Percentiles rank a stretch among this genome's conserved stretches.
phyloP scores from a whole-genome alignment of 164 flowering plant species.

The Aristolochia fimbriata region DNA sequence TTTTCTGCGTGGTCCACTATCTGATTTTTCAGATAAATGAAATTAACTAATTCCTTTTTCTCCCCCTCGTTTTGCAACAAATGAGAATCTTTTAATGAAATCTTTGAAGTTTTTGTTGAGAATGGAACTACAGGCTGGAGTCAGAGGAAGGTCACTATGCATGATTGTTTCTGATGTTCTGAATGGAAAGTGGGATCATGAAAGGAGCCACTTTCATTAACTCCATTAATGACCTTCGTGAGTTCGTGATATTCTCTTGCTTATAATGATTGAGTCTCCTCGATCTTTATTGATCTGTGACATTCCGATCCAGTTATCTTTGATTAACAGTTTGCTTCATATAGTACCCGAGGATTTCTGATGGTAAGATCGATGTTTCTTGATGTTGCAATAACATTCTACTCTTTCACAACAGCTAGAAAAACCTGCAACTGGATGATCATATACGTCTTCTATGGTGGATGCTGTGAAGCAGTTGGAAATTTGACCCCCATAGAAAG shows the following conservation, averaged over 20 bases:
- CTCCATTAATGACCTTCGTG: constrained; percentile 92
- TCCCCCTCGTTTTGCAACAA: background rate
- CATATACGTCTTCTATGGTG: constrained; percentile 98
- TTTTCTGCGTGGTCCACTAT: no score
- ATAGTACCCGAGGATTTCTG: background rate
- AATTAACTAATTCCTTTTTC: background rate
- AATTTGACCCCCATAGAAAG: constrained; percentile 66
- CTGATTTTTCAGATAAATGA: no score
- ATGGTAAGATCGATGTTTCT: background rate
- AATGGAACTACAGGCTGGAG: constrained; percentile 39
- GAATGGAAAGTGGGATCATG: constrained; percentile 86
- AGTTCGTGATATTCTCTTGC: constrained; percentile 15
- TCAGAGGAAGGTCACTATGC: constrained; percentile 31
- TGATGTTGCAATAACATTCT: background rate
- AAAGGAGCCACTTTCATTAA: constrained; percentile 68
- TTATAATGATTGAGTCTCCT: background rate
- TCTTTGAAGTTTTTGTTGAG: background rate
- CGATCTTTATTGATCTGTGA: no score
- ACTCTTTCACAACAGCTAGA: constrained; percentile 58
- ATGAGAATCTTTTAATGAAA: no score
- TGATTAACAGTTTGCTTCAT: no score
- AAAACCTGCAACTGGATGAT: constrained; percentile 97
- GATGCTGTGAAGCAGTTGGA: constrained; percentile 95
- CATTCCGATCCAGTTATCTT: no score
- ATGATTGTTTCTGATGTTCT: constrained; percentile 52